Evolutionary conservation across 2,329 filamentous ascomycete genomes (phyloP).

Genomic region (Teratosphaeria epicoccoides): DNA sequence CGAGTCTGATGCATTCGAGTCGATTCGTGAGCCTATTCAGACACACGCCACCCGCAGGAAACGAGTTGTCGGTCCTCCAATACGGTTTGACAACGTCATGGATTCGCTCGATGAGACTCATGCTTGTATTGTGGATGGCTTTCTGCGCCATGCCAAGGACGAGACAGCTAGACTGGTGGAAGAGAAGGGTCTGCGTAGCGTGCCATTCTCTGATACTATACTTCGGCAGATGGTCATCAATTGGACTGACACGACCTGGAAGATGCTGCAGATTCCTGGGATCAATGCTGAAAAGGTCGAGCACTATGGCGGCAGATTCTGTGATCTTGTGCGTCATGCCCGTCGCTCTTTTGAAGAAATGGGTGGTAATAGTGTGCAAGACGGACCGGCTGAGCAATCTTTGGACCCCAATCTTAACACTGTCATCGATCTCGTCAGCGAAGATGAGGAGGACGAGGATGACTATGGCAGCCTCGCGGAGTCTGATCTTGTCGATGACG

Average conservation of each 20-base stretch:
- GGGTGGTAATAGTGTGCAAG: conserved; percentile 36
- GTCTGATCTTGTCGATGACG: conserved; percentile 32
- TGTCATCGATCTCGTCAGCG: conserved; percentile 38
- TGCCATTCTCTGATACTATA: conserved; percentile 57
- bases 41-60: conserved; percentile 13
- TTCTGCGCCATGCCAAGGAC: conserved; percentile 52
- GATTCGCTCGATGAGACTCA: conserved; percentile 49
- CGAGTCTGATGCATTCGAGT: conserved; percentile 42
- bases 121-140: conserved; percentile 51
- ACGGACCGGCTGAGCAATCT: conserved; percentile 28
- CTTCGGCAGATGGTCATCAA: conserved; percentile 63
- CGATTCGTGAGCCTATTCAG: conserved; percentile 23
- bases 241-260: conserved; percentile 51
- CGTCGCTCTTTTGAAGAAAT: conserved; percentile 28
- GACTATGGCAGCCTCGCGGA: conserved; percentile 37
- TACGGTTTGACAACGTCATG: conserved; percentile 46
- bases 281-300: conserved; percentile 54
- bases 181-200: conserved; percentile 44
- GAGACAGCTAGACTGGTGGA: conserved; percentile 53
- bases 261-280: conserved; percentile 53
- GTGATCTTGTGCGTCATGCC: conserved; percentile 44
- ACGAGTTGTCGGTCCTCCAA: conserved; percentile 45
- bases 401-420: conserved; percentile 41
- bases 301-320: conserved; percentile 50
- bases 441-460: conserved; percentile 31